Percentiles rank a stretch among this genome's conserved stretches.
phyloP scores from a whole-genome alignment of 352 stramenopile genomes.

The Pythium dissotocum region DNA sequence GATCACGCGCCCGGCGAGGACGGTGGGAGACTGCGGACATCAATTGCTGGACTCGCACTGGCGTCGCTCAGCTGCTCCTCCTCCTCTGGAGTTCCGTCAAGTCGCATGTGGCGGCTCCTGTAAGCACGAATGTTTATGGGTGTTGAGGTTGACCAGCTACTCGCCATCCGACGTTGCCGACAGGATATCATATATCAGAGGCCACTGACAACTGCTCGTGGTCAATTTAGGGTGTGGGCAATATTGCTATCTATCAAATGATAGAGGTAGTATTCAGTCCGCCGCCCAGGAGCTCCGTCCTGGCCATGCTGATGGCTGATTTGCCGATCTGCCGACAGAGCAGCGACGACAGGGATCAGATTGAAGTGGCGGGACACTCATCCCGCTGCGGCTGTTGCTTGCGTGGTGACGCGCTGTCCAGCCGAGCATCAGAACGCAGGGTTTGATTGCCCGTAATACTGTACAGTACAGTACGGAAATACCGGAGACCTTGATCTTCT shows the following conservation, averaged over 20 bases:
- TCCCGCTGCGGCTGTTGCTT: not conserved
- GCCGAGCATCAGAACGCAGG: not conserved
- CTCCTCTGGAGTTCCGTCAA: not conserved
- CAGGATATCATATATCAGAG: not conserved
- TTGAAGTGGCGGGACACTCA: slow-evolving; percentile 5
- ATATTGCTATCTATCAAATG: not conserved
- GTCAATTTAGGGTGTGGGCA: not conserved
- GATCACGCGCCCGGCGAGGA: not conserved
- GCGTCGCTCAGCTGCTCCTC: slow-evolving; percentile 5
- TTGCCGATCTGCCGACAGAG: not conserved
- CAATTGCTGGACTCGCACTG: not conserved
- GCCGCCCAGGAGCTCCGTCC: not conserved
- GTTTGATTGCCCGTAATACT: not conserved
- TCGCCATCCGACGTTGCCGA: not conserved
- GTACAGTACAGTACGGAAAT: not conserved
- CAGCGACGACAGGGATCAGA: not conserved
- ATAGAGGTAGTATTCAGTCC: not conserved
- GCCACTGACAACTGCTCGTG: not conserved
- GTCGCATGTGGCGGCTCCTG: not conserved
- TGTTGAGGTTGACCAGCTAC: not conserved
- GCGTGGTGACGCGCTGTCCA: not conserved
- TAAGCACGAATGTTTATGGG: not conserved
- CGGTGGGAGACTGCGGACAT: not conserved
- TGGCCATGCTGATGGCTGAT: slow-evolving; percentile 3
- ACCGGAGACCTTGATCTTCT: too few species aligned